These are phyloP conservation scores for Gremmenia infestans DNA, from an alignment of 2,329 filamentous ascomycete species.

Conservation along the genomic window DNA sequence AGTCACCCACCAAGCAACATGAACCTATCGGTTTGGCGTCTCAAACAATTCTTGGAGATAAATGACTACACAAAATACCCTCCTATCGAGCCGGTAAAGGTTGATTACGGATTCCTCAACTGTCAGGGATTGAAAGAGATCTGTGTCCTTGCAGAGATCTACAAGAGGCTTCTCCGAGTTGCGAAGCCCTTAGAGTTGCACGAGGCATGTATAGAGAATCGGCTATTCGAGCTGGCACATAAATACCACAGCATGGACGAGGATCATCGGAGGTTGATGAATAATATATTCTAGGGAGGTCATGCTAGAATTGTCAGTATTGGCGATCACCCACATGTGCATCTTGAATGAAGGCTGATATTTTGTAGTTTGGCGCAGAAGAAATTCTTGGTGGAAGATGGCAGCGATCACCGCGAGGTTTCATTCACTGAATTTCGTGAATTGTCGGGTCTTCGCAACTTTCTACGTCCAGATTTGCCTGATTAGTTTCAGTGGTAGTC, in stretches of 20 bases:
- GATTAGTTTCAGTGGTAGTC: no score
- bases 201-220: slow-evolving; percentile 23
- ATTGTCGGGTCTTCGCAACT: background rate
- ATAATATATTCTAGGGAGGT: slow-evolving; percentile 20
- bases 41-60: slow-evolving; percentile 28
- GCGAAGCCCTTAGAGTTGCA: slow-evolving; percentile 25
- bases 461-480: no score
- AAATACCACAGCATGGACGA: slow-evolving; percentile 19
- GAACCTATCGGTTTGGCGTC: slow-evolving; percentile 25
- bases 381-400: background rate
- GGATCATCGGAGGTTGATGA: slow-evolving; percentile 20
- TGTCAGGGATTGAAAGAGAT: slow-evolving; percentile 26
- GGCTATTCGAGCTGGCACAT: slow-evolving; percentile 24
- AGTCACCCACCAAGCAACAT: background rate
- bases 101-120: slow-evolving; percentile 30
- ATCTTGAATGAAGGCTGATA: background rate
- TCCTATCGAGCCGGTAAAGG: no score
- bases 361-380: background rate
- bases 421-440: background rate
- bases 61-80: no score
- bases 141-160: slow-evolving; percentile 28
- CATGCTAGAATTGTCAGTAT: background rate
- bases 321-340: background rate
- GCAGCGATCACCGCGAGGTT: no score
- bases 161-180: slow-evolving; percentile 20